Percentiles rank a stretch among this genome's conserved stretches.
Conservation (phyloP, 208 protist species). For the Trypanosoma vivax region DNA sequence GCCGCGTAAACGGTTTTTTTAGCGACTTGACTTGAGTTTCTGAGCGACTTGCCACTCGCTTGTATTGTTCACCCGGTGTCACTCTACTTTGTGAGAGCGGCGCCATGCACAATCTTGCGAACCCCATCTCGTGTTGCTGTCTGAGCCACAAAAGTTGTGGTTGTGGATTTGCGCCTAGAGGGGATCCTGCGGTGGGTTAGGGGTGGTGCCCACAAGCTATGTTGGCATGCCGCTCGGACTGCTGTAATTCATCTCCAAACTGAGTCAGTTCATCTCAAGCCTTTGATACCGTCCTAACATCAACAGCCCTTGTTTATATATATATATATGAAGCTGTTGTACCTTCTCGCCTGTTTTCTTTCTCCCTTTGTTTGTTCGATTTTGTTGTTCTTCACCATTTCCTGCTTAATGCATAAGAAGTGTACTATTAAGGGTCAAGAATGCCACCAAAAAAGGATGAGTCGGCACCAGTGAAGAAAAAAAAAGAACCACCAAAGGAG, state of each 20-base stretch:
- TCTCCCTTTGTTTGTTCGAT: not conserved
- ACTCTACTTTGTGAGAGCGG: too few species aligned
- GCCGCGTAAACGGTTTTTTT: conserved; percentile 82
- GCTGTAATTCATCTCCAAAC: too few species aligned
- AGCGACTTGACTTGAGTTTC: conserved; percentile 44
- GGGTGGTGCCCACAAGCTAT: too few species aligned
- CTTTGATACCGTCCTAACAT: too few species aligned
- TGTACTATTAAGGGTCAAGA: not conserved
- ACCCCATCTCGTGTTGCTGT: too few species aligned
- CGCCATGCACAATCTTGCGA: too few species aligned
- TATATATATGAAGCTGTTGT: conserved; percentile 1
- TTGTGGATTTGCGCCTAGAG: too few species aligned
- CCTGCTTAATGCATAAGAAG: not conserved
- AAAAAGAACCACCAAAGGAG: conserved; percentile 66
- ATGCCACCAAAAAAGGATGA: conserved; percentile 43
- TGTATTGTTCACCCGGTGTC: too few species aligned
- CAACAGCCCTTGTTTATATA: not conserved
- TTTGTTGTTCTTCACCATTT: not conserved
- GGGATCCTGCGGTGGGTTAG: too few species aligned
- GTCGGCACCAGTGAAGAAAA: conserved; percentile 32
- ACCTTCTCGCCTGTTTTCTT: conserved; percentile 1
- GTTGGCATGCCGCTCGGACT: too few species aligned
- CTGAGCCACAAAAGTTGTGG: too few species aligned
- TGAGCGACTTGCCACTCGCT: not conserved
- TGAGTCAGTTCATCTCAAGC: too few species aligned